Base-by-base conservation (phyloP, 371 early-diverging fungal species). In the Mucor indicus region DNA sequence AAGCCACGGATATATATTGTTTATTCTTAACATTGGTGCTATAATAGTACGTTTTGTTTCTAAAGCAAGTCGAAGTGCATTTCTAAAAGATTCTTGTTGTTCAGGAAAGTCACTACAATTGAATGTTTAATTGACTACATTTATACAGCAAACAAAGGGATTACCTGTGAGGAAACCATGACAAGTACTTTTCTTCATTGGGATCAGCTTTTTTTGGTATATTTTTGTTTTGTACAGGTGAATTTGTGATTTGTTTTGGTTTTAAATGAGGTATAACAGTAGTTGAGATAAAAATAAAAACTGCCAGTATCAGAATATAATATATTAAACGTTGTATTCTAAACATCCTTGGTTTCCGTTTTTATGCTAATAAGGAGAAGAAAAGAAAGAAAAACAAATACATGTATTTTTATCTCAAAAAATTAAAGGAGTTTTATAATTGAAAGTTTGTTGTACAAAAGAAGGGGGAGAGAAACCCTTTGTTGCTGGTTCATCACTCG, bases 71-170 rank as follows among this genome's bases (percentile, higher is more conserved):
- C 71, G 66, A 25, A 75, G 55, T 20, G 69, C 75, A 48, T 67
- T 70, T 51, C 71, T 48, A 45, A 75, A 75, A 1, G 67, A 61
- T 64, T 68, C 64, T 33, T 68, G 71, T 44, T 75, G 75, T 29
- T 67, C 56, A 43, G 60, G 60, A 30, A 64, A 64, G 33, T 53
- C 65, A 37, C 65, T 64, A 20, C 9, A 15, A 42, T 23, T 25
- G 16, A 5, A 33, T 21, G 32, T 6, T 20, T 11, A 5, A 9
- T 38, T 4, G 1, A 17, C n/a, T n/a, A 27, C 1, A 20, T n/a
- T 20, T 11, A 15, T 31, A 17, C 17, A 49, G 13, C 3, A n/a
- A 9, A n/a, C 11, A 27, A 13, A 19, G 31, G n/a, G 15, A 2
- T 49, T 57, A 62, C 62, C 62, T 53, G 36, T 62, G 62, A 42